phyloP scores from a whole-genome alignment of 2,329 filamentous ascomycete genomes.

The Ustilaginoidea virens region DNA sequence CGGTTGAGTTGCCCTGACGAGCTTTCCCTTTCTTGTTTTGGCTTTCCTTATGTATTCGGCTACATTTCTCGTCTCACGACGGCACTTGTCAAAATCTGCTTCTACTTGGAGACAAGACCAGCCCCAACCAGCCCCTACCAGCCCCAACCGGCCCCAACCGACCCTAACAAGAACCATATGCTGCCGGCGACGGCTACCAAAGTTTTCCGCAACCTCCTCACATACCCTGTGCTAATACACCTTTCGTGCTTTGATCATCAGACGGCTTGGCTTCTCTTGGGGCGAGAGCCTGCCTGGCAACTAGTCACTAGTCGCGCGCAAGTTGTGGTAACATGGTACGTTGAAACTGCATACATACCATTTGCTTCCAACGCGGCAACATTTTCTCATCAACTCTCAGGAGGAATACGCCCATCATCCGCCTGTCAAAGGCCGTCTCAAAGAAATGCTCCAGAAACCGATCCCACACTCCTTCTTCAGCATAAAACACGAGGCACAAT shows the following conservation, averaged over 20 bases:
- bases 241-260: too few species aligned
- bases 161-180: constrained; percentile 8
- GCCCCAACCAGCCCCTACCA: too few species aligned
- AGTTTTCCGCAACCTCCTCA: neutral
- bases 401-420: constrained; percentile 22
- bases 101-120: too few species aligned
- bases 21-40: constrained; percentile 9
- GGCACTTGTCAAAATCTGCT: too few species aligned
- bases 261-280: too few species aligned
- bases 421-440: constrained; percentile 21
- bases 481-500: constrained; percentile 31
- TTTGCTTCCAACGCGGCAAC: too few species aligned
- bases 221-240: neutral
- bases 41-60: constrained; percentile 5
- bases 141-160: neutral
- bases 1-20: constrained; percentile 18
- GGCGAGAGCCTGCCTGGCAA: too few species aligned
- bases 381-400: neutral
- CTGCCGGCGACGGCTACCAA: constrained; percentile 23
- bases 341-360: too few species aligned
- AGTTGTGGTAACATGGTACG: too few species aligned
- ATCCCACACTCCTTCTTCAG: constrained; percentile 46
- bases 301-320: too few species aligned
- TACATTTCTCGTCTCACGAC: constrained; percentile 11
- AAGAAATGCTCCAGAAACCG: constrained; percentile 37